phyloP scores from a whole-genome alignment of 1,139 yeast species.

The Suhomyces kunorum region DNA sequence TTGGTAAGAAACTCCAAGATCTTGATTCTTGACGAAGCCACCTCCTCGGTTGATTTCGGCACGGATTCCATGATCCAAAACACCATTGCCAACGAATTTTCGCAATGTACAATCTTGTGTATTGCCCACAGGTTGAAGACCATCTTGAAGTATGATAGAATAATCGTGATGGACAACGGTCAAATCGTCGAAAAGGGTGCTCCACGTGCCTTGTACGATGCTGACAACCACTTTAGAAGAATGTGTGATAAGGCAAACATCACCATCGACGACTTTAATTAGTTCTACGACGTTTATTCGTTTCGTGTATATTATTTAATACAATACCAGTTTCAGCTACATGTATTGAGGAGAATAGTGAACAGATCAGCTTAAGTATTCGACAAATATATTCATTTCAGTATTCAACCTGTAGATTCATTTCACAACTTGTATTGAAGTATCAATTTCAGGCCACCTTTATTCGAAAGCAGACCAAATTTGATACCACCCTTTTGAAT shows the following conservation, averaged over 20 bases:
- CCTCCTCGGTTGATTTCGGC: slow-evolving; percentile 58
- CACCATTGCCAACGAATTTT: slow-evolving; percentile 48
- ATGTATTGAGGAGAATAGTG: too few species aligned
- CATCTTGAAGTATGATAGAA: slow-evolving; percentile 51
- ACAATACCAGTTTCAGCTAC: neutral
- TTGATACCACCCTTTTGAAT: too few species aligned
- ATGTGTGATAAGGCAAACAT: slow-evolving; percentile 31
- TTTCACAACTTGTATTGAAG: too few species aligned
- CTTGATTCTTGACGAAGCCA: slow-evolving; percentile 57
- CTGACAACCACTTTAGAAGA: slow-evolving; percentile 22
- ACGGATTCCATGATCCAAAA: slow-evolving; percentile 53
- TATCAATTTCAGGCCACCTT: too few species aligned
- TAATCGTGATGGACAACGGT: slow-evolving; percentile 57
- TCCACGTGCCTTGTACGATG: slow-evolving; percentile 44
- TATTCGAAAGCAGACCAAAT: too few species aligned
- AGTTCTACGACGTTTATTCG: slow-evolving; percentile 1
- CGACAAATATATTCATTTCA: too few species aligned
- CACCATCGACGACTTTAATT: slow-evolving; percentile 23
- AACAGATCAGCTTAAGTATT: too few species aligned
- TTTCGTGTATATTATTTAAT: slow-evolving; percentile 9
- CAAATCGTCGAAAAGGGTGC: slow-evolving; percentile 49
- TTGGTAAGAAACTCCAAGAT: slow-evolving; percentile 52
- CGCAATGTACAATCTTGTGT: slow-evolving; percentile 51
- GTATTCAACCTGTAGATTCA: too few species aligned
- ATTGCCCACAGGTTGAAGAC: slow-evolving; percentile 60